phyloP scores from a whole-genome alignment of 352 stramenopile species.

The Phytophthora sojae region DNA sequence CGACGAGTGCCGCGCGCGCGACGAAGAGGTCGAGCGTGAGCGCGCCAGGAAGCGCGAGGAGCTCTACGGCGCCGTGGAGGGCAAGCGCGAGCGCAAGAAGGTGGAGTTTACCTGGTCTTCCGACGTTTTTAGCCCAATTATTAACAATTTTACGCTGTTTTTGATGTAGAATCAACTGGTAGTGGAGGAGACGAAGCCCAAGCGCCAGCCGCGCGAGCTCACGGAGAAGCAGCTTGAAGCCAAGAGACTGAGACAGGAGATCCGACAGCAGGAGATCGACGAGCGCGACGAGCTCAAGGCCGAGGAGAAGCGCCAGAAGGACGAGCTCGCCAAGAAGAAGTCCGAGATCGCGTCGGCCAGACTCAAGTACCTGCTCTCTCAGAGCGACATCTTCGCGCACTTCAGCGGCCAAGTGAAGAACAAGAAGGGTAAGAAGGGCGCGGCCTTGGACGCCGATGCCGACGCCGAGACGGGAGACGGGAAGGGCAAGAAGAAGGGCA shows the following conservation, averaged over 20 bases:
- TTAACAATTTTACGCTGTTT: constrained; percentile 12
- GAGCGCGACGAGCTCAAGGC: constrained; percentile 80
- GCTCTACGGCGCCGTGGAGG: constrained; percentile 71
- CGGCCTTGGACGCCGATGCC: constrained; percentile 47
- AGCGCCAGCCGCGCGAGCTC: constrained; percentile 61
- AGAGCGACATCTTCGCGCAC: constrained; percentile 98
- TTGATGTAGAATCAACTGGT: constrained; percentile 37
- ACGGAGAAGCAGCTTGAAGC: constrained; percentile 74
- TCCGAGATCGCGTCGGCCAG: constrained; percentile 82
- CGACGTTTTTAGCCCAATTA: background rate
- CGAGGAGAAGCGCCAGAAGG: constrained; percentile 82
- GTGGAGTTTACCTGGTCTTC: constrained; percentile 17
- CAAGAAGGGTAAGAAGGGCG: constrained; percentile 40
- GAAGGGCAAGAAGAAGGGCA: constrained; percentile 61
- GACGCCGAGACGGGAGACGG: constrained; percentile 78
- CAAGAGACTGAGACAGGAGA: constrained; percentile 73
- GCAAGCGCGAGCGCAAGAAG: constrained; percentile 85
- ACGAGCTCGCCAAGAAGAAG: constrained; percentile 79
- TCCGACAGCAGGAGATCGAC: constrained; percentile 74
- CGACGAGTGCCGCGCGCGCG: constrained; percentile 73
- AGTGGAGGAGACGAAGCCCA: constrained; percentile 50
- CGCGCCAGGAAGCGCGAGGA: constrained; percentile 82
- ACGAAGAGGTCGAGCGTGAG: constrained; percentile 76
- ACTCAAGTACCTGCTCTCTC: constrained; percentile 95
- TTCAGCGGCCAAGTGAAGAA: constrained; percentile 93